Evolutionary conservation across 768 basidiomycete species (phyloP).

Genomic region (Leccinum longicurvipes): DNA sequence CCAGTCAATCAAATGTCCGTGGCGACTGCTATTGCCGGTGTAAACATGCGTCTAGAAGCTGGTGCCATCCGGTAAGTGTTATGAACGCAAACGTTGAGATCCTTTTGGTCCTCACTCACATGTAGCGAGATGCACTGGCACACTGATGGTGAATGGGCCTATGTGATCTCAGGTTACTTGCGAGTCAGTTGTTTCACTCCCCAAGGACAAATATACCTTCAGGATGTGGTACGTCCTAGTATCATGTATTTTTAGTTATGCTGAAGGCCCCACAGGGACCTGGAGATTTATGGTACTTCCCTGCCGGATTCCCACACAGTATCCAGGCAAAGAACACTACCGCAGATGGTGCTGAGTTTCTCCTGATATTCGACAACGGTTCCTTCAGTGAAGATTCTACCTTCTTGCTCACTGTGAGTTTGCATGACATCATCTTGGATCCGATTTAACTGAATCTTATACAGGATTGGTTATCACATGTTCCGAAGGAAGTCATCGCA

Average conservation of each 20-base stretch:
- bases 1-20: constrained; percentile 40
- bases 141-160: constrained; percentile 47
- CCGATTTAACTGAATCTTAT: background rate
- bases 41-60: constrained; percentile 40
- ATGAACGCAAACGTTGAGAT: background rate
- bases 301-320: constrained; percentile 53
- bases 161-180: constrained; percentile 46
- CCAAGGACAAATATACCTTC: constrained; percentile 50
- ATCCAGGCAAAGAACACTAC: constrained; percentile 50
- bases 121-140: constrained; percentile 46
- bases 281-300: constrained; percentile 60
- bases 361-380: constrained; percentile 43
- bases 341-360: constrained; percentile 49
- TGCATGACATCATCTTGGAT: background rate
- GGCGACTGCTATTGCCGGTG: constrained; percentile 38
- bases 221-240: constrained; percentile 44
- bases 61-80: constrained; percentile 39
- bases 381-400: constrained; percentile 56
- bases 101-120: constrained; percentile 5
- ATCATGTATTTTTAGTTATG: background rate
- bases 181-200: constrained; percentile 51
- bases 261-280: constrained; percentile 23
- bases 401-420: constrained; percentile 39
- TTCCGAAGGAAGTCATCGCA: constrained; percentile 54
- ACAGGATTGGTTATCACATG: constrained; percentile 67